Evolutionary conservation across 108 stramenopile genomes (phyloP).

Genomic region (Fistulifera pelliculosa): DNA sequence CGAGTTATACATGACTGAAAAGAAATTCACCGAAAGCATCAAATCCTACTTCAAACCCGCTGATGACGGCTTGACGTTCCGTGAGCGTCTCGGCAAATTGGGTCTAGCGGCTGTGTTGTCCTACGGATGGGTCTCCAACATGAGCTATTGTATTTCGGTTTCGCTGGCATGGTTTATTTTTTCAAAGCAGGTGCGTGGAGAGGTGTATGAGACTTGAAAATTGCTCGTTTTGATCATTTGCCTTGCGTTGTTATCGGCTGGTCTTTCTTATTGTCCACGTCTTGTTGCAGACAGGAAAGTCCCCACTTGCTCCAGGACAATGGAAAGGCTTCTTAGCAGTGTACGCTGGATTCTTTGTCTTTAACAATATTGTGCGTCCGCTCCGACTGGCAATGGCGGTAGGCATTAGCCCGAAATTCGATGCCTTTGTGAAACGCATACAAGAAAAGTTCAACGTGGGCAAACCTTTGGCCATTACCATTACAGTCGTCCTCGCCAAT

Average conservation of each 20-base stretch:
- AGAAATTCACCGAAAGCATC: background rate
- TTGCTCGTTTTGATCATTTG: background rate
- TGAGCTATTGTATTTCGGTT: constrained; percentile 60
- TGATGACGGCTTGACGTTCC: constrained; percentile 11
- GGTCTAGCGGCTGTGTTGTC: constrained; percentile 72
- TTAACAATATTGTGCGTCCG: constrained; percentile 81
- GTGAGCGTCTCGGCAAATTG: constrained; percentile 56
- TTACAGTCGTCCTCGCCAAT: constrained; percentile 55
- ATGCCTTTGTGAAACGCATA: constrained; percentile 31
- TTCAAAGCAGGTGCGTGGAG: constrained; percentile 28
- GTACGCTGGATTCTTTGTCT: constrained; percentile 75
- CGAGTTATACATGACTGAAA: no score
- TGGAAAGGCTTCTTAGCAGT: constrained; percentile 80
- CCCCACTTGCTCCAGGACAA: constrained; percentile 83
- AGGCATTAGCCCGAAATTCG: constrained; percentile 56
- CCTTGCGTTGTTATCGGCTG: constrained; percentile 1
- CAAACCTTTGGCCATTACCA: constrained; percentile 31
- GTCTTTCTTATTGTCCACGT: background rate
- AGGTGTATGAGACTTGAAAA: no score
- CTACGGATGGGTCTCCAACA: constrained; percentile 87
- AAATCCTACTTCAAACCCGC: background rate
- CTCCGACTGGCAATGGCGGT: constrained; percentile 54
- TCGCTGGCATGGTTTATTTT: constrained; percentile 67
- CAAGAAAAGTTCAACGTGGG: constrained; percentile 34
- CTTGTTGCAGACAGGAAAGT: constrained; percentile 51